These are phyloP conservation scores for Coccomyxa sp. DNA, from an alignment of 139 green algal genomes.

Conservation along the genomic window DNA sequence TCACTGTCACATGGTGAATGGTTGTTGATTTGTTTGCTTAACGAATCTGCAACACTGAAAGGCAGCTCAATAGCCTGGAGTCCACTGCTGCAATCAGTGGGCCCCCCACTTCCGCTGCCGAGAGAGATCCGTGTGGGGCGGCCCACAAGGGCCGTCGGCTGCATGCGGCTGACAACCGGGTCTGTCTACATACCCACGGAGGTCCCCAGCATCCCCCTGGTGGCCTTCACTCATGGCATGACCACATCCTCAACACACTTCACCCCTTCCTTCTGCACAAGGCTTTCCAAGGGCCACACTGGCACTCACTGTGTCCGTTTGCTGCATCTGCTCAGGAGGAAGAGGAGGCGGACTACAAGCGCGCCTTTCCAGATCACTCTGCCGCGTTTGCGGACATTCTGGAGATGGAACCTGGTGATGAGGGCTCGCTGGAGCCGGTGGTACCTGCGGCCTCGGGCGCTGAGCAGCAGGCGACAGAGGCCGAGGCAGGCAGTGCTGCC, in stretches of 20 bases:
- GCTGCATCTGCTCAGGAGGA: conserved; percentile 46
- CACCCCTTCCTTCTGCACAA: no score
- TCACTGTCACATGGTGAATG: no score
- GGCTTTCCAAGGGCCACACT: no score
- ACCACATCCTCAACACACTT: no score
- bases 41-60: not conserved
- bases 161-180: no score
- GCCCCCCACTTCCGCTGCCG: not conserved
- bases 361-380: conserved; percentile 60
- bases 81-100: not conserved
- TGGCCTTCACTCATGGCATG: no score
- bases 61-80: not conserved
- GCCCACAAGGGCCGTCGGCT: no score
- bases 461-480: conserved; percentile 2
- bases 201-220: no score
- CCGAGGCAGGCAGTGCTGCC: conserved; percentile 35
- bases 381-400: conserved; percentile 69
- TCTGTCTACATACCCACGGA: no score
- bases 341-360: conserved; percentile 60
- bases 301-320: no score
- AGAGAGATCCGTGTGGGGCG: no score
- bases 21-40: no score
- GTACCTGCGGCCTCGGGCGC: not conserved
- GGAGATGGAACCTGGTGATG: conserved; percentile 29
- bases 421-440: not conserved